phyloP scores from a whole-genome alignment of 306 rosid species.

The Sesbania bispinosa region DNA sequence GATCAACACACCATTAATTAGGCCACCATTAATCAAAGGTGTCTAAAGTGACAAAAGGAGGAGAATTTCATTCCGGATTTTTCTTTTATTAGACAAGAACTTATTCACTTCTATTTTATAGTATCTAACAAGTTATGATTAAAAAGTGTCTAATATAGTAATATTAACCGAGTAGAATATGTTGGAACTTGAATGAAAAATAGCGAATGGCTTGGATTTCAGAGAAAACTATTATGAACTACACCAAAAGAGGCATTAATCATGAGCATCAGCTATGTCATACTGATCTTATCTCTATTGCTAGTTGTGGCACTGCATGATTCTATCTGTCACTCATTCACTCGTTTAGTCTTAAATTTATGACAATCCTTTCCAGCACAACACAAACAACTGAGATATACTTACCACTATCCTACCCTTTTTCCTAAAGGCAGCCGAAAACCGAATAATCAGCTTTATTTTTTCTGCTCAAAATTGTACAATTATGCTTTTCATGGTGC shows the following conservation, averaged over 20 bases:
- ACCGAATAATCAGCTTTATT: constrained; percentile 15
- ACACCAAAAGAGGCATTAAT: background rate
- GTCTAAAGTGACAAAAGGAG: too few species aligned
- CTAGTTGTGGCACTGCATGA: background rate
- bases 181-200: background rate
- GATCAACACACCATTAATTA: too few species aligned
- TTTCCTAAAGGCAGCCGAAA: background rate
- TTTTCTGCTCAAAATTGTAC: constrained; percentile 12
- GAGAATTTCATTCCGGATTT: background rate
- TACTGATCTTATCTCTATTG: background rate
- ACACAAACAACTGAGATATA: too few species aligned
- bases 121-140: too few species aligned
- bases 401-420: too few species aligned
- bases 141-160: background rate
- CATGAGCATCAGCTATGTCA: background rate
- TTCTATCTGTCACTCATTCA: background rate
- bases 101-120: too few species aligned
- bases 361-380: too few species aligned
- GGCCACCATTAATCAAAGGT: too few species aligned
- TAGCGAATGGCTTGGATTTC: background rate
- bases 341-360: too few species aligned
- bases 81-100: too few species aligned
- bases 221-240: background rate
- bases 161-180: background rate
- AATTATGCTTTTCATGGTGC: constrained; percentile 28